Conservation (phyloP, 179 eudicot species). For the Heliamphora pulchella region DNA sequence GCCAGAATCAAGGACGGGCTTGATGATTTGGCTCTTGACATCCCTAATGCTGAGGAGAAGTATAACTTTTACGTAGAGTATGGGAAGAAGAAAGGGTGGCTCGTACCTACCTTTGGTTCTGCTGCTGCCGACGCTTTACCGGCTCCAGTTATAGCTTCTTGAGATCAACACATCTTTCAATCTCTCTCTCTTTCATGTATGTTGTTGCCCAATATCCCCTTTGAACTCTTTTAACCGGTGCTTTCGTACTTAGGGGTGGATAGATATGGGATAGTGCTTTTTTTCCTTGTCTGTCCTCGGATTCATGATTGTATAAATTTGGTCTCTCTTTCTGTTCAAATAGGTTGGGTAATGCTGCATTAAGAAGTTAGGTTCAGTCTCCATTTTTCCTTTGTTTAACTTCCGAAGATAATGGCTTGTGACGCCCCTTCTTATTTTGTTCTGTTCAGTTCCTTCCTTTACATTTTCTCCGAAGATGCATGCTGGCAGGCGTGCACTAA, state of each 20-base stretch:
- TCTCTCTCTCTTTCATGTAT: constrained; percentile 6
- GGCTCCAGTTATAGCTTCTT: constrained; percentile 10
- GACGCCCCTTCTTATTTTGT: too few species aligned
- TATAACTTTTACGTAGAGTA: constrained; percentile 44
- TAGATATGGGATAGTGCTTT: constrained; percentile 4
- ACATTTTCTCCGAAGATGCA: too few species aligned
- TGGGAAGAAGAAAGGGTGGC: constrained; percentile 68
- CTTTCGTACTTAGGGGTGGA: constrained; percentile 8
- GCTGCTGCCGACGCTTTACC: not conserved
- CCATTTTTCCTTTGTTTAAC: too few species aligned
- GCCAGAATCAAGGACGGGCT: constrained; percentile 72
- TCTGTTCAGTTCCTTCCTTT: too few species aligned
- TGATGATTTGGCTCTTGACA: constrained; percentile 93
- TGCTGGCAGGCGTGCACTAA: too few species aligned
- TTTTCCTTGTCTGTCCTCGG: not conserved
- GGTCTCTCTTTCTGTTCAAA: not conserved
- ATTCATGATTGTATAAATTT: constrained; percentile 11
- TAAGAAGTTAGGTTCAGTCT: not conserved
- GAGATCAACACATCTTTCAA: not conserved
- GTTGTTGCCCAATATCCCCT: constrained; percentile 11
- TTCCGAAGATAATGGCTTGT: too few species aligned
- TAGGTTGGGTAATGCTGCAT: not conserved
- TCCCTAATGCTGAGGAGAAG: constrained; percentile 75
- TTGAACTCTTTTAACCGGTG: constrained; percentile 9
- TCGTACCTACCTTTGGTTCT: constrained; percentile 42